Percentiles rank a stretch among this genome's conserved stretches.
These are phyloP conservation scores for Arabidopsis arenosa DNA, from an alignment of 345 rosid species.

Conservation along the genomic window DNA sequence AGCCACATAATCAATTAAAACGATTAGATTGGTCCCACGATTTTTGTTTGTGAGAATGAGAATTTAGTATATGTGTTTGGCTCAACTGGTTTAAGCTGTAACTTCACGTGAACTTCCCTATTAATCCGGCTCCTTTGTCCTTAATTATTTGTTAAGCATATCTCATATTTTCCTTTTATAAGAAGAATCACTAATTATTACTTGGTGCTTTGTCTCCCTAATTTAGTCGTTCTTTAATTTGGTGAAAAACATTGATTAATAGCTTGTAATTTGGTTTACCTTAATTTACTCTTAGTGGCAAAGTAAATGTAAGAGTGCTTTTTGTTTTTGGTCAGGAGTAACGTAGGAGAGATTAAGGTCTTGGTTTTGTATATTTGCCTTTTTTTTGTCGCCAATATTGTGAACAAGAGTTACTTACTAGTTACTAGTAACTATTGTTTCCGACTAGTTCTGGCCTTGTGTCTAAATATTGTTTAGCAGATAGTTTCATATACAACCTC, in stretches of 20 bases:
- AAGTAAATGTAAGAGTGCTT: neutral
- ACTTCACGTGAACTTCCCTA: slow-evolving; percentile 41
- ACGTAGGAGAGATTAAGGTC: too few relatives aligned
- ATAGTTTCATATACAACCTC: slow-evolving; percentile 6
- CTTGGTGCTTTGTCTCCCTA: slow-evolving; percentile 28
- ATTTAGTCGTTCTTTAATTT: slow-evolving; percentile 2
- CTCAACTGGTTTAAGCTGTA: slow-evolving; percentile 36
- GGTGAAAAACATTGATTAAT: slow-evolving; percentile 1
- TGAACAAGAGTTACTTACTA: too few relatives aligned
- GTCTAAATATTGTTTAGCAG: neutral
- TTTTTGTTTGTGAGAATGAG: slow-evolving; percentile 40
- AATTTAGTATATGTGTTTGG: slow-evolving; percentile 27
- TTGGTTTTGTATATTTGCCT: too few relatives aligned
- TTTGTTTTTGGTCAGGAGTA: neutral
- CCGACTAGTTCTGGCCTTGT: neutral
- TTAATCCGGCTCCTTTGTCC: slow-evolving; percentile 30
- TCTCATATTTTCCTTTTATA: slow-evolving; percentile 17
- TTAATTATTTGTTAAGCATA: neutral
- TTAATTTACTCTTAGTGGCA: neutral
- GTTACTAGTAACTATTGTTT: neutral
- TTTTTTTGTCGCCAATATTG: too few relatives aligned
- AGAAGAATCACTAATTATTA: neutral
- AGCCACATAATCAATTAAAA: slow-evolving; percentile 35
- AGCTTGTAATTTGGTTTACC: neutral
- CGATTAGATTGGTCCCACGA: slow-evolving; percentile 46